These are phyloP conservation scores for Kazachstania kunashirensis DNA, from an alignment of 805 yeast species.

Conservation along the genomic window DNA sequence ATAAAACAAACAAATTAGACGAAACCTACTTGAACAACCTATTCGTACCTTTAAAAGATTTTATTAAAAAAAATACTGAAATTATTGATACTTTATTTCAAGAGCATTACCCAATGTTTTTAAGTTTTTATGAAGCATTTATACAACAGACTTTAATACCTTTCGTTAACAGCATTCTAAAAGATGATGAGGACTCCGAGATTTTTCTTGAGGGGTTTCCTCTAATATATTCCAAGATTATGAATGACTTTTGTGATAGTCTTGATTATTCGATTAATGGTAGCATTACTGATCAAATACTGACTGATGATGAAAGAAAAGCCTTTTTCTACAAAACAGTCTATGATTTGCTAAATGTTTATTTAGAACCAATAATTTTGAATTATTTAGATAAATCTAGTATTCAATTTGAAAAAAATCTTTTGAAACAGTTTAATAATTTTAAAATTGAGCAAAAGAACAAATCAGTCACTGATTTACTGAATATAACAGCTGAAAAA, in stretches of 20 bases:
- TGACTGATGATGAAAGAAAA: background rate
- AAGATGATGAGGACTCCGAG: conserved; percentile 9
- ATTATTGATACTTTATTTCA: conserved; percentile 33
- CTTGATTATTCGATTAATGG: conserved; percentile 32
- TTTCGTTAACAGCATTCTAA: conserved; percentile 20
- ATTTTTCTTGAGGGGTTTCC: conserved; percentile 26
- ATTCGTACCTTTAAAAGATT: conserved; percentile 19
- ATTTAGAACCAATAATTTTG: conserved; percentile 29
- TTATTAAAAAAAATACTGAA: conserved; percentile 30
- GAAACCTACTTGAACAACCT: conserved; percentile 17
- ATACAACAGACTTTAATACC: conserved; percentile 31
- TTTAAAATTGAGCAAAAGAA: conserved; percentile 29
- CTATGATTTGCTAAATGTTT: conserved; percentile 30
- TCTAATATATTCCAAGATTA: conserved; percentile 23
- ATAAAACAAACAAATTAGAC: conserved; percentile 2
- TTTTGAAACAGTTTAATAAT: conserved; percentile 18
- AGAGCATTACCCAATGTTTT: conserved; percentile 32
- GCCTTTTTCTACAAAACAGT: conserved; percentile 20
- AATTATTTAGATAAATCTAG: conserved; percentile 29
- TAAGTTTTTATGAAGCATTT: conserved; percentile 31
- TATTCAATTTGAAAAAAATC: conserved; percentile 22
- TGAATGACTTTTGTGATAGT: conserved; percentile 27
- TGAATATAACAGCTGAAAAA: conserved; percentile 3
- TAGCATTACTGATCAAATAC: conserved; percentile 5
- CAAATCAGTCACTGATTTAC: conserved; percentile 5